Evolutionary conservation across 768 basidiomycete species (phyloP).

Genomic region (Asterophora parasitica): DNA sequence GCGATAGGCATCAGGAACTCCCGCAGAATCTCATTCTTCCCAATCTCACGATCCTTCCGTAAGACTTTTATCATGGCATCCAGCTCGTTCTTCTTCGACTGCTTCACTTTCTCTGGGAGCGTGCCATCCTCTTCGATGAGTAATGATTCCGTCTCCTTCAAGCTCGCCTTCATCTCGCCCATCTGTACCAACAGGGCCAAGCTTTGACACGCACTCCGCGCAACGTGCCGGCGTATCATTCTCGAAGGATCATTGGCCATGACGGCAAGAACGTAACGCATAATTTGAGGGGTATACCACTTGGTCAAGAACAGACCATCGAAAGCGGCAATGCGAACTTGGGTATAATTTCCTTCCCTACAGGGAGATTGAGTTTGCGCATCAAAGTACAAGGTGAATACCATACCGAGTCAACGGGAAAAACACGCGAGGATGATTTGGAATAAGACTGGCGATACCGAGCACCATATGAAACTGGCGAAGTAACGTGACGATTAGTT

Average conservation of each 20-base stretch:
- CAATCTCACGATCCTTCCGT: slow-evolving; percentile 81
- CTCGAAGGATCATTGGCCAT: slow-evolving; percentile 84
- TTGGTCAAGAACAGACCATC: slow-evolving; percentile 89
- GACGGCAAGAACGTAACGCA: slow-evolving; percentile 84
- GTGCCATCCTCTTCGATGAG: slow-evolving; percentile 86
- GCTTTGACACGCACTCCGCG: slow-evolving; percentile 80
- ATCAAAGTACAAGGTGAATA: background rate
- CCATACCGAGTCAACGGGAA: slow-evolving; percentile 84
- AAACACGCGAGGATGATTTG: slow-evolving; percentile 72
- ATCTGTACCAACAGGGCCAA: slow-evolving; percentile 81
- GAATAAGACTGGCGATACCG: slow-evolving; percentile 70
- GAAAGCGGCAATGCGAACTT: slow-evolving; percentile 89
- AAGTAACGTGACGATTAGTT: slow-evolving; percentile 4
- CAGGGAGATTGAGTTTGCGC: slow-evolving; percentile 8
- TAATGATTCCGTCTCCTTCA: slow-evolving; percentile 71
- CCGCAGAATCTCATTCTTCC: slow-evolving; percentile 73
- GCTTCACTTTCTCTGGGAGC: slow-evolving; percentile 62
- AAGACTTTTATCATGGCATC: slow-evolving; percentile 84
- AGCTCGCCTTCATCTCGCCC: slow-evolving; percentile 79
- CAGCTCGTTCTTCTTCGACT: slow-evolving; percentile 76
- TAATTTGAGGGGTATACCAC: slow-evolving; percentile 80
- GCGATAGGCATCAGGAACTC: slow-evolving; percentile 80
- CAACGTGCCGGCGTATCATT: slow-evolving; percentile 79
- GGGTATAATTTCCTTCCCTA: slow-evolving; percentile 91
- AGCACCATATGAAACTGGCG: slow-evolving; percentile 75